phyloP scores from a whole-genome alignment of 2,329 filamentous ascomycete genomes.

The Cladophialophora yegresii region DNA sequence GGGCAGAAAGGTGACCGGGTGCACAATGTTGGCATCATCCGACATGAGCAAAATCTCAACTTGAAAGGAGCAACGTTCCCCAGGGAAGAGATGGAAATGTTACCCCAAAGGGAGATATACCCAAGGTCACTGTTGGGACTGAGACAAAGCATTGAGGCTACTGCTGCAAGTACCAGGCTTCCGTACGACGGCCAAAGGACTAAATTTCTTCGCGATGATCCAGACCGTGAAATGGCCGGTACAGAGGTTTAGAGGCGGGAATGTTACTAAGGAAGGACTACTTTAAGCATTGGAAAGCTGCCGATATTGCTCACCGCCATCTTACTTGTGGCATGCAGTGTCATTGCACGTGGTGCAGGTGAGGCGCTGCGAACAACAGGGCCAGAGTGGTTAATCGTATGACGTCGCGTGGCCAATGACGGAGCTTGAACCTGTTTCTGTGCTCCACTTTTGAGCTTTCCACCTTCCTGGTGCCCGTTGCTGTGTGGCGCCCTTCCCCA shows the following conservation, averaged over 20 bases:
- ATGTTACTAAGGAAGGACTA: not conserved
- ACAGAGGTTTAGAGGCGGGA: not conserved
- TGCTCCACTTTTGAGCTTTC: constrained; percentile 1
- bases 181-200: constrained; percentile 2
- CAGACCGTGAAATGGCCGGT: not conserved
- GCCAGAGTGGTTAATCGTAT: not conserved
- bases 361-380: constrained; percentile 2
- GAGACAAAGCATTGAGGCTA: not conserved
- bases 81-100: constrained; percentile 4
- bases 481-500: not conserved
- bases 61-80: not conserved
- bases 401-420: constrained; percentile 10
- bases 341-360: constrained; percentile 6
- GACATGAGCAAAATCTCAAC: not conserved
- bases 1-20: not conserved
- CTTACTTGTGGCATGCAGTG: not conserved
- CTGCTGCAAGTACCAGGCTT: constrained; percentile 12
- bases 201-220: not conserved
- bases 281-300: not conserved
- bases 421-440: constrained; percentile 2
- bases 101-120: constrained; percentile 9
- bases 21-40: not conserved
- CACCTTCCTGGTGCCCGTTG: not conserved
- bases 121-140: not conserved
- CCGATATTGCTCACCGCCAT: constrained; percentile 10